Base-by-base conservation (phyloP, 768 basidiomycete species). In the Myochromella boudieri region DNA sequence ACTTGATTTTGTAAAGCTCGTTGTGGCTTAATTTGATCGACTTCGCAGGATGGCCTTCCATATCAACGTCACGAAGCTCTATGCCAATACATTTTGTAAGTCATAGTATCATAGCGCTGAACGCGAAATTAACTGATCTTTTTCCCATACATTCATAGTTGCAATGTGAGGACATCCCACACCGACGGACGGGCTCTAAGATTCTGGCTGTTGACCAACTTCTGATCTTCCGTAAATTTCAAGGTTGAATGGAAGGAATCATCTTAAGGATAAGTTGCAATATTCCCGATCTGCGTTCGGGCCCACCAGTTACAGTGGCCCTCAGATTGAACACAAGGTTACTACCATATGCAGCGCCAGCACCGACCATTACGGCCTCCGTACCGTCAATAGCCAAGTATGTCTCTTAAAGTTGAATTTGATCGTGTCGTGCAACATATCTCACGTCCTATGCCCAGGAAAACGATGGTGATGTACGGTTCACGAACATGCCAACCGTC, bases 71-170 rank as follows among this genome's bases (percentile, higher is more conserved):
- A 76, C 74, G 4, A 75, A 71, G 36, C 60, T 77, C 6, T 77
- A 77, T 50, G 74, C 70, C 14, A 76, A 76, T 49, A 75, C 74
- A 1, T 76, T 76, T 57, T 76, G 75, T 76, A 44, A 65, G 75
- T 67, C 17, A 3, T n/a, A 81, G 11, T 41, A 25, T 14, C 33
- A 9, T 21, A 21, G 27, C 24, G n/a, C 22, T 6, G 9, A 14
- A 18, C 28, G 44, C 33, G n/a, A 6, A 6, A 17, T 34, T 14
- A 14, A 18, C 40, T 33, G 28, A 39, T 28, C 15, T 32, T 17
- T 46, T 36, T 18, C 12, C 17, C 1, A 21, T 21, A n/a, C 20
- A 18, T 37, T n/a, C 49, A 9, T 41, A 68, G 67, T 67, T 46
- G 67, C 66, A 17, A 68, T 68, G 65, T 68, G 46, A 58, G 62